Conservation (phyloP, 345 rosid genomes). For the Bretschneidera sinensis region DNA sequence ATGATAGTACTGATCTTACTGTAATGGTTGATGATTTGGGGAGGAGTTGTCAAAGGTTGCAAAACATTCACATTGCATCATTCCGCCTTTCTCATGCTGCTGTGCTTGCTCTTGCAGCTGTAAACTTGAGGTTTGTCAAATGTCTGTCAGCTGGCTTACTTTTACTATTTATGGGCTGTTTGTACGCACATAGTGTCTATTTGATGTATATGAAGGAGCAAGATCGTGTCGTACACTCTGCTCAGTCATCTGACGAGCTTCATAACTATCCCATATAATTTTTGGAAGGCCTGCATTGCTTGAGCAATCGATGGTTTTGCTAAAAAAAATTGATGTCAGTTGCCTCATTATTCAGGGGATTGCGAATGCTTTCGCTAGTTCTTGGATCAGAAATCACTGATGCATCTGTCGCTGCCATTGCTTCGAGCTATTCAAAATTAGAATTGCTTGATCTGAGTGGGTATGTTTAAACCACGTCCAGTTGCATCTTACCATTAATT, state of each 20-base stretch:
- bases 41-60: slow-evolving; percentile 65
- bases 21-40: slow-evolving; percentile 71
- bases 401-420: slow-evolving; percentile 91
- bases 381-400: slow-evolving; percentile 89
- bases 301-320: slow-evolving; percentile 4
- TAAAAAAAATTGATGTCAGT: slow-evolving; percentile 9
- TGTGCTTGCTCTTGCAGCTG: slow-evolving; percentile 85
- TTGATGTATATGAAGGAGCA: no score
- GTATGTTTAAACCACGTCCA: slow-evolving; percentile 45
- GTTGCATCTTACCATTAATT: neutral
- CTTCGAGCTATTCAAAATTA: slow-evolving; percentile 65
- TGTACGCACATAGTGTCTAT: no score
- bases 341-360: slow-evolving; percentile 41
- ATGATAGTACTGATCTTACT: slow-evolving; percentile 67
- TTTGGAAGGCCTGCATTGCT: neutral
- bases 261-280: no score
- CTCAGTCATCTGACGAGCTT: neutral
- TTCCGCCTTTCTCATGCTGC: slow-evolving; percentile 66
- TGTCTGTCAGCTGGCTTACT: neutral
- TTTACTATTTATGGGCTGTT: no score
- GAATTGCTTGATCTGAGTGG: slow-evolving; percentile 97
- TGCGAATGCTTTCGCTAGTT: slow-evolving; percentile 92
- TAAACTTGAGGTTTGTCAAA: slow-evolving; percentile 62
- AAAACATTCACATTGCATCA: slow-evolving; percentile 86
- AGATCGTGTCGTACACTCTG: neutral